Percentiles rank a stretch among this genome's conserved stretches.
These are phyloP conservation scores for Pythium myriotylum DNA, from an alignment of 352 stramenopile genomes.

Conservation along the genomic window DNA sequence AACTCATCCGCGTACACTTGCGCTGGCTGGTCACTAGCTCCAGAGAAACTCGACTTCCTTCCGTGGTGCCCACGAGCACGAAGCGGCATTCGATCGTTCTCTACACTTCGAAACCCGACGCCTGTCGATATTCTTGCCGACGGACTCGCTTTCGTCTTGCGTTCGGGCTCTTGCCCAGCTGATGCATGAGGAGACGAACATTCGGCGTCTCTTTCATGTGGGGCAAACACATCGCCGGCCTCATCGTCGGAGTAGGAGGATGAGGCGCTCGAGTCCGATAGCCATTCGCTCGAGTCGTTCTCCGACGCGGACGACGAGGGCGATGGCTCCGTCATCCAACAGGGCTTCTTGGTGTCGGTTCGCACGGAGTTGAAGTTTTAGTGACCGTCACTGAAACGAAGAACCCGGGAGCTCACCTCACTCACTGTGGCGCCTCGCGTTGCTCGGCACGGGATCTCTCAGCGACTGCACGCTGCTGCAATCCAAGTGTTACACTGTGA, in stretches of 20 bases:
- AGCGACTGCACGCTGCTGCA: no score
- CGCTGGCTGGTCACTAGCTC: slow-evolving; percentile 6
- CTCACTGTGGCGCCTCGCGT: no score
- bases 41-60: slow-evolving; percentile 10
- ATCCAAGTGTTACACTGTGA: no score
- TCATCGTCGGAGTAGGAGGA: slow-evolving; percentile 7
- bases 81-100: not conserved
- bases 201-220: not conserved
- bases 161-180: not conserved
- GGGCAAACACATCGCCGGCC: not conserved
- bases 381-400: no score
- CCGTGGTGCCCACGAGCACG: slow-evolving; percentile 1
- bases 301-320: slow-evolving; percentile 1
- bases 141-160: no score
- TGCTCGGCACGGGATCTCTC: no score
- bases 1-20: slow-evolving; percentile 28
- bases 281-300: slow-evolving; percentile 5
- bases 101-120: no score
- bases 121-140: no score
- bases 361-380: slow-evolving; percentile 4
- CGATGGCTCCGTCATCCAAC: not conserved
- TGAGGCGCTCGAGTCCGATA: not conserved
- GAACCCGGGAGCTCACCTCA: no score
- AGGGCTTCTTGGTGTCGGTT: slow-evolving; percentile 22
- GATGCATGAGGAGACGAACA: not conserved